Evolutionary conservation across 306 rosid genomes (phyloP), one percentile per base, ranked within the genome.

Genomic region (Vicia sativa): DNA sequence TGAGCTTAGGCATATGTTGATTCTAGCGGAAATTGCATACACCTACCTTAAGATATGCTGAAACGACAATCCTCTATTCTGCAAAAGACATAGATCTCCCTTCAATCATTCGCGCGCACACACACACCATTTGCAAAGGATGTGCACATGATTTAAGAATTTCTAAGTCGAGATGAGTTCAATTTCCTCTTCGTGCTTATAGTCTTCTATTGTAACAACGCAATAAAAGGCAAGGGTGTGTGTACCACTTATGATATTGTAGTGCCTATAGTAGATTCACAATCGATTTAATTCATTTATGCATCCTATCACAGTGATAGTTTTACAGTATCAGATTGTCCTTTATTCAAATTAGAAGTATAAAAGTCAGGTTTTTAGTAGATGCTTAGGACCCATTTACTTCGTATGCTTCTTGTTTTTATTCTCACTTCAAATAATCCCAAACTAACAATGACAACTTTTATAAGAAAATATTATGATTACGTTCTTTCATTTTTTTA

Each of bases 1-100:
- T 38, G 76, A 35, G 37, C 3, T 49, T 44, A 45, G 16, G 23
- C 9, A 16, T 31, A 65, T 70, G 54, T 65, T 62, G 54, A 72
- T 62, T 62, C 54, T 53, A 53, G 16, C 15, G 35, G 14, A 53
- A 53, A 53, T 23, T 53, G 59, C 15, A 53, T 9, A 0, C 14
- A 52, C 15, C 58, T 52, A 5, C 58, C 8, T 54, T 54, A 4
- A 4, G 11, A 48, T 16, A 48, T 44, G 50, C 50, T n/a, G 25
- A 48, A 48, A 48, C 25, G 8, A 23, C 2, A 53, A 7, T 4
- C 15, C 9, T 23, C 59, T 23, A 11, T 53, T 23, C 8, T 53
- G 59, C 31, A 11, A 11, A 52, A 53, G 59, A 53, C 26, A 50
- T 18, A 18, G 26, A 21, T 4, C 28, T 50, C 29, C 57, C n/a